phyloP scores from a whole-genome alignment of 495 filamentous ascomycete genomes.

The Entonaema liquescens region DNA sequence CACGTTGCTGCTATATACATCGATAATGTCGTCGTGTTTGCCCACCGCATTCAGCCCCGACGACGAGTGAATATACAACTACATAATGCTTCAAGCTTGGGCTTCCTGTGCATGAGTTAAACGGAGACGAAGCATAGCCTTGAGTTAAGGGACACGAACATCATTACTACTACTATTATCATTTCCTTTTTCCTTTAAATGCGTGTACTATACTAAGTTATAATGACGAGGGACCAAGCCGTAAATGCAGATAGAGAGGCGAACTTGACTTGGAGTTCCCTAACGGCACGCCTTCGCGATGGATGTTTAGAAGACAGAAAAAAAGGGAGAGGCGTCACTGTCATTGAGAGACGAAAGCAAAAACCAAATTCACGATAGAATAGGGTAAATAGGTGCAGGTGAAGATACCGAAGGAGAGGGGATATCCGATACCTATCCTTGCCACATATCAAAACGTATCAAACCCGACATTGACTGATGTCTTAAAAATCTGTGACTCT shows the following conservation, averaged over 20 bases:
- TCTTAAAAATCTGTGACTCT: background rate
- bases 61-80: conserved; percentile 2
- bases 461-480: conserved; percentile 11
- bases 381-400: conserved; percentile 3
- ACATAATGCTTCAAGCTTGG: conserved; percentile 14
- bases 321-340: background rate
- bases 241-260: conserved; percentile 19
- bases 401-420: conserved; percentile 21
- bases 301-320: conserved; percentile 15
- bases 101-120: conserved; percentile 9
- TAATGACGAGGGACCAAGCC: conserved; percentile 32
- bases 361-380: conserved; percentile 21
- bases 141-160: conserved; percentile 19
- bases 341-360: background rate
- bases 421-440: conserved; percentile 3
- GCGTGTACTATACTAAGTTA: conserved; percentile 46
- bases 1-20: conserved; percentile 30
- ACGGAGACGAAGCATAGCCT: conserved; percentile 10
- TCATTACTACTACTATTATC: background rate
- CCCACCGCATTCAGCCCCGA: background rate
- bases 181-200: conserved; percentile 19
- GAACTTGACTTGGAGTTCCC: conserved; percentile 7
- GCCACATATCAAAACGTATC: conserved; percentile 34
- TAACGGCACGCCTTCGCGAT: conserved; percentile 5
- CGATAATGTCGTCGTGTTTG: background rate